Percentiles rank a stretch among this genome's conserved stretches.
Evolutionary conservation across 306 rosid species (phyloP).

Genomic region (Trifolium pratense): DNA sequence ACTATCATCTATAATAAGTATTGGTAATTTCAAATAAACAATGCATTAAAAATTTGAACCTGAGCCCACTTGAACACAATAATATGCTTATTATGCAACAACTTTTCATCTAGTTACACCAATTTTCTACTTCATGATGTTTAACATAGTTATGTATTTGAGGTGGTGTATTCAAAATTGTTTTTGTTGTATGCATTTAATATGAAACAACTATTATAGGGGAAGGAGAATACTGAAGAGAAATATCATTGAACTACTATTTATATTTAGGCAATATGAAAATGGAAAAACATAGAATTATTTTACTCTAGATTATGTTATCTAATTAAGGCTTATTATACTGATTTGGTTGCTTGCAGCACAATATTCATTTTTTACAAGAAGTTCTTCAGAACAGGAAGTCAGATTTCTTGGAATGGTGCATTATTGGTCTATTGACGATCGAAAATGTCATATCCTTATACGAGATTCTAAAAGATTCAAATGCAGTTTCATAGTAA

Average conservation of each 20-base stretch:
- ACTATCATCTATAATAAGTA: slow-evolving; percentile 7
- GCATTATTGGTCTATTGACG: slow-evolving; percentile 84
- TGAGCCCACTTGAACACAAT: background rate
- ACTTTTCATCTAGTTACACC: slow-evolving; percentile 5
- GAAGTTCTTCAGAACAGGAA: slow-evolving; percentile 96
- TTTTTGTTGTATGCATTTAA: slow-evolving; percentile 14
- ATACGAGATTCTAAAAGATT: slow-evolving; percentile 78
- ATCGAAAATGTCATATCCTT: slow-evolving; percentile 80
- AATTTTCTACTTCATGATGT: too few relatives aligned
- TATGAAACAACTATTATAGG: slow-evolving; percentile 6
- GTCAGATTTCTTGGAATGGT: slow-evolving; percentile 97
- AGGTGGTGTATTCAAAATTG: slow-evolving; percentile 2
- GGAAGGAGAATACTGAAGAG: background rate
- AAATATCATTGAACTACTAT: slow-evolving; percentile 6
- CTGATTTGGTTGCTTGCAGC: slow-evolving; percentile 62
- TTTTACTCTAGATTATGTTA: slow-evolving; percentile 9
- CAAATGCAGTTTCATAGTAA: slow-evolving; percentile 53
- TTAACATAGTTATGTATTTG: slow-evolving; percentile 7
- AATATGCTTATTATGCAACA: slow-evolving; percentile 13
- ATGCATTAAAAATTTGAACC: slow-evolving; percentile 10
- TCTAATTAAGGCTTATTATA: slow-evolving; percentile 16
- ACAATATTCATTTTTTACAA: slow-evolving; percentile 95
- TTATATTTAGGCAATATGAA: slow-evolving; percentile 4
- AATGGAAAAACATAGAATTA: slow-evolving; percentile 2
- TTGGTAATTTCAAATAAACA: slow-evolving; percentile 28